Percentiles rank a stretch among this genome's conserved stretches.
phyloP scores from a whole-genome alignment of 805 yeast species.

The Saccharomycopsis sp. region DNA sequence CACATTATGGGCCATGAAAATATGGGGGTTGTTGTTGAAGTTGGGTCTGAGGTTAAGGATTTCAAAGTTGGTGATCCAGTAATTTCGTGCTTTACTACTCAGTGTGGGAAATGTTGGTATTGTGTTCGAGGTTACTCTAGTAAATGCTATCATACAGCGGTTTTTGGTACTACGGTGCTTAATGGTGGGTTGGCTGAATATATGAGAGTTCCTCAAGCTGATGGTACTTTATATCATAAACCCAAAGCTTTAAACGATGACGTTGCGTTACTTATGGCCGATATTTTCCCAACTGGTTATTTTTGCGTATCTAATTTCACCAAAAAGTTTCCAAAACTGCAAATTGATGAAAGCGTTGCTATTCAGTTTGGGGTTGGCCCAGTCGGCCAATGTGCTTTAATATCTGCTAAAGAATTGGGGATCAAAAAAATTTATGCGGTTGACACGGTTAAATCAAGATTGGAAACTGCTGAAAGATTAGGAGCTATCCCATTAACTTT shows the following conservation, averaged over 20 bases:
- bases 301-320: conserved; percentile 48
- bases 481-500: conserved; percentile 46
- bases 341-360: conserved; percentile 32
- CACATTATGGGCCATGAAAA: conserved; percentile 48
- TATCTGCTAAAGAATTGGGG: conserved; percentile 38
- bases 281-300: conserved; percentile 59
- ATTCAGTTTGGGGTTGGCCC: conserved; percentile 58
- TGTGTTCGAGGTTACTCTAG: conserved; percentile 49
- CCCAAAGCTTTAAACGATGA: conserved; percentile 36
- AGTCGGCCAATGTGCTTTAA: conserved; percentile 48
- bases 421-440: conserved; percentile 40
- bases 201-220: conserved; percentile 52
- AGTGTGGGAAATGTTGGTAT: conserved; percentile 55
- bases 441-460: conserved; percentile 42
- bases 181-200: conserved; percentile 62
- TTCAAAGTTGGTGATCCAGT: conserved; percentile 42
- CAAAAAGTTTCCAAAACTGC: conserved; percentile 32
- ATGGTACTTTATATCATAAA: conserved; percentile 39
- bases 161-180: conserved; percentile 50
- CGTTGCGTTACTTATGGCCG: conserved; percentile 51
- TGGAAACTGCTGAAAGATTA: conserved; percentile 36
- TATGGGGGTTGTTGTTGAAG: conserved; percentile 36
- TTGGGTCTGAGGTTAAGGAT: conserved; percentile 30
- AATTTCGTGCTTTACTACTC: conserved; percentile 44
- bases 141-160: conserved; percentile 46